Evolutionary conservation across 192 early-diverging fungal species (phyloP).

Genomic region (Powellomyces hirtus): DNA sequence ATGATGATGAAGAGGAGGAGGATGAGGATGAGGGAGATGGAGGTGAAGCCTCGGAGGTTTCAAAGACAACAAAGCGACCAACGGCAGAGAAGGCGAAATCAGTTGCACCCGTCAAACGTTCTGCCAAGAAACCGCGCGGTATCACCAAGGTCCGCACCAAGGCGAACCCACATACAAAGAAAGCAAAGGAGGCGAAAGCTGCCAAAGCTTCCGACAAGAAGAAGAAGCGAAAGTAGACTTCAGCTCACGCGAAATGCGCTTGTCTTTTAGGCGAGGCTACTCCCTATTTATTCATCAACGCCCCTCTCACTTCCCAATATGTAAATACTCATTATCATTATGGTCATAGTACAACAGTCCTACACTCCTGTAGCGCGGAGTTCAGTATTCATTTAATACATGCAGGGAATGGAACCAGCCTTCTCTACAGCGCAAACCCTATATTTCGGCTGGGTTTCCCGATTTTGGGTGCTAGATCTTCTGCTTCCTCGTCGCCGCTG

Average conservation of each 20-base stretch:
- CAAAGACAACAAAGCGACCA: neutral
- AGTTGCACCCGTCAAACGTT: neutral
- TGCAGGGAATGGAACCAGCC: too few relatives aligned
- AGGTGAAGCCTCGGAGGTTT: neutral
- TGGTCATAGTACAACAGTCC: too few relatives aligned
- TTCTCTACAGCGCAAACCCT: neutral
- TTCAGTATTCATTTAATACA: too few relatives aligned
- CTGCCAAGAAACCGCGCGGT: neutral
- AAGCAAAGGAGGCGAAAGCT: neutral
- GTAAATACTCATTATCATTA: too few relatives aligned
- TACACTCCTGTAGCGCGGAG: too few relatives aligned
- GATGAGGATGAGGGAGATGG: slow-evolving; percentile 3
- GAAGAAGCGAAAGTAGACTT: slow-evolving; percentile 4
- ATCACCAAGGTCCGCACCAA: slow-evolving; percentile 4
- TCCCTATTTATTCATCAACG: too few relatives aligned
- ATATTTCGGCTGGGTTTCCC: neutral
- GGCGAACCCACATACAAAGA: slow-evolving; percentile 6
- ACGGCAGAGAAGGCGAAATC: neutral
- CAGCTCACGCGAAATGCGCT: too few relatives aligned
- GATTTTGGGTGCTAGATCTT: neutral
- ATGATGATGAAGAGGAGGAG: slow-evolving; percentile 15
- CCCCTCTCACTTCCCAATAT: too few relatives aligned
- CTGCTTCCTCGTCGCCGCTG: neutral
- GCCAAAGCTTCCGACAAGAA: neutral
- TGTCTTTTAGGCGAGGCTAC: too few relatives aligned